Evolutionary conservation across 306 rosid species (phyloP), one percentile per base, ranked within the genome.

Genomic region (Pyrus bretschneideri): DNA sequence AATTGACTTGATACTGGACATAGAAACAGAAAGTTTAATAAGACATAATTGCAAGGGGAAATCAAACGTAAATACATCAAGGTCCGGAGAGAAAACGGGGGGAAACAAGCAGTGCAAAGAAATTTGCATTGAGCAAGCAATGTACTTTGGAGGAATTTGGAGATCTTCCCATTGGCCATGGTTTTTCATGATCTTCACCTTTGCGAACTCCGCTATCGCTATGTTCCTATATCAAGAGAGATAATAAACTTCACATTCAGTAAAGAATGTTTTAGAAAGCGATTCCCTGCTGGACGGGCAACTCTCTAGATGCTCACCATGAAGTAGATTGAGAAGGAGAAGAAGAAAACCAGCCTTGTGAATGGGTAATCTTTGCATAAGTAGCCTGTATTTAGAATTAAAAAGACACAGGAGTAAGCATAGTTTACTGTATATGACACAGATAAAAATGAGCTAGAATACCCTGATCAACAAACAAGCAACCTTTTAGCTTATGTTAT

Each of bases 301-400:
- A 31, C 2, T 17, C 22, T 17, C 6, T 7, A 64, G 42, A 64
- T 70, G 81, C 94, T 82, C 68, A 92, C 98, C 85, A 79, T 64
- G 93, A 60, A 77, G 90, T 51, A 76, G 89, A 91, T 73, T 95
- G 96, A 76, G 60, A 45, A 51, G 89, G 82, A 49, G 89, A 63
- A 79, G 98, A 84, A 52, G 59, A 42, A 88, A 92, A 92, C 98
- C 97, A 95, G 87, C 97, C 97, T 92, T 92, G 97, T 45, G 89
- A 78, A 75, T 91, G 85, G 74, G 86, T 96, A 78, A 95, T 89
- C 89, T 89, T 95, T 21, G 92, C 93, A 86, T 95, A 95, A 54
- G 95, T 90, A 76, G 84, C 79, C 98, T 95, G 87, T 81, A 76
- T 79, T 71, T 61, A 31, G 19, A 51, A 74, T 65, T 66, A 79